Conservation (phyloP, 768 basidiomycete species). For the Austroboletus festivus region DNA sequence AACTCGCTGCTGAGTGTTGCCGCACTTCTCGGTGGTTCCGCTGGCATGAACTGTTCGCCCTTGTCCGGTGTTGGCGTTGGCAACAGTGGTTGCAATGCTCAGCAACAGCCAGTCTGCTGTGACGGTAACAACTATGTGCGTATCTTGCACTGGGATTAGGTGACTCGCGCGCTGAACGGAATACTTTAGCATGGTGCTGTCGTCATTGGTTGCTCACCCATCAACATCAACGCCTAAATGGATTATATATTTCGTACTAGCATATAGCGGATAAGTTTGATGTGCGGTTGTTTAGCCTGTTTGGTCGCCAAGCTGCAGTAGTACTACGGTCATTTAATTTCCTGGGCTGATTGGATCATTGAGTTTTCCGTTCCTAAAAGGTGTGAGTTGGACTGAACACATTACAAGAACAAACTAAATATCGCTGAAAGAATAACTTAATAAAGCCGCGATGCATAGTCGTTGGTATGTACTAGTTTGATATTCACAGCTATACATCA, state of each 20-base stretch:
- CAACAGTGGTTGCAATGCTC: background rate
- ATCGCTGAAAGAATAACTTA: no score
- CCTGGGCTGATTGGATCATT: no score
- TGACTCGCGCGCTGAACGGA: background rate
- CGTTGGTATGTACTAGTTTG: no score
- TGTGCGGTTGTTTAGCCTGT: background rate
- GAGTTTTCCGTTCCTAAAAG: no score
- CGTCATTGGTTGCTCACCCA: background rate
- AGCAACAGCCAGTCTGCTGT: slow-evolving; percentile 13
- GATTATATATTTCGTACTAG: no score
- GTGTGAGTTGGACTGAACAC: no score
- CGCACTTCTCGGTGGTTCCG: background rate
- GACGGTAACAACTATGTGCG: background rate
- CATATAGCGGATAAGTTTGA: background rate
- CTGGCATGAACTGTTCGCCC: background rate
- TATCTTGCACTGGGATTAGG: background rate
- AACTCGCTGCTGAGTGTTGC: background rate
- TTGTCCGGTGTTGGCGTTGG: background rate
- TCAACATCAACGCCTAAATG: background rate
- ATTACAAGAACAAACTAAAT: no score
- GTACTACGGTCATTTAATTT: no score
- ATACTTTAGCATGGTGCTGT: background rate
- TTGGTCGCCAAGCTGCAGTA: background rate
- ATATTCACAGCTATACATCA: no score
- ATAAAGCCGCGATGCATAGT: no score